Base-by-base conservation (phyloP, 345 rosid species). In the Rhodomyrtus tomentosa region DNA sequence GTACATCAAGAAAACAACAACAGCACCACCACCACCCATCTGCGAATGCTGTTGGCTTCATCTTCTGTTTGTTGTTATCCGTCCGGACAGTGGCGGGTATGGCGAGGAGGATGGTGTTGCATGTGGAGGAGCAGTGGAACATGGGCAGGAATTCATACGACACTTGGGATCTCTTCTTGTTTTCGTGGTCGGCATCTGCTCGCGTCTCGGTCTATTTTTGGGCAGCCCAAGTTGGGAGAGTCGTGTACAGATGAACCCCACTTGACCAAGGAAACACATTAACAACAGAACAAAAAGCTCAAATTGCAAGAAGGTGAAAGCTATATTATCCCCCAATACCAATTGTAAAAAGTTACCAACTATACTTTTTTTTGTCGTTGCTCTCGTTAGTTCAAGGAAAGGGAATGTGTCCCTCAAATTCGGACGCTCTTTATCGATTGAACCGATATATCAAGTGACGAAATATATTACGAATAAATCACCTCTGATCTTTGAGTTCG, bases 61-160 rank as follows among this genome's bases (percentile, higher is more conserved):
- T 82, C 58, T 50, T 40, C 11, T 13, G 20, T 48, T 59, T 83
- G 84, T 68, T 83, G 45, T 83, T 58, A 58, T 83, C 32, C 1
- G 42, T 56, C 45, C 84, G 7, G 73, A 56, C 42, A 24, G 27
- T 29, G 84, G 4, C 27, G 55, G 51, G 20, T 21, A 38, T 36
- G 76, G 25, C 76, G 45, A 68, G 45, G 76, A 25, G 52, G 72
- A 1, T 32, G 25, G 4, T 48, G 36, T 58, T 53, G 87, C 91
- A 91, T 80, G 90, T 88, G 94, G 88, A 86, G 36, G 82, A 84
- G 55, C 90, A 89, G 88, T 82, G 68, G 68, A 83, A 86, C 85
- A 48, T 49, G 50, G 50, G 50, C 50, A 49, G 14, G 50, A 49
- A 49, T 49, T 49, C 50, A 49, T 4, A 11, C 11, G 50, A 8